Evolutionary conservation across 2,329 filamentous ascomycete genomes (phyloP).

Genomic region (Dichotomopilus funicola): DNA sequence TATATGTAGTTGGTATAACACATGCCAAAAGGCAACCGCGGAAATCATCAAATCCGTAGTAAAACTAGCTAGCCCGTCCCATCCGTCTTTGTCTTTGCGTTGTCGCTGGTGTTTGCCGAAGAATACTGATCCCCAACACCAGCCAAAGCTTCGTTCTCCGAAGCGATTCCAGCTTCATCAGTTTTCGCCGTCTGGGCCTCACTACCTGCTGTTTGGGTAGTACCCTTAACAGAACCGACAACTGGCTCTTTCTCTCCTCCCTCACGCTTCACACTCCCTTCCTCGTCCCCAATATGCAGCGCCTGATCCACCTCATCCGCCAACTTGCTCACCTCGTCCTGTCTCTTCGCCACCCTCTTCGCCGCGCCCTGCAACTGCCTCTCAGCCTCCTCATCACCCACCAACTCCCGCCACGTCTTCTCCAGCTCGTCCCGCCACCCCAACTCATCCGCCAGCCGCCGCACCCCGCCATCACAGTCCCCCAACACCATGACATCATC

Average conservation of each 20-base stretch:
- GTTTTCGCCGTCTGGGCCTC: too few species aligned
- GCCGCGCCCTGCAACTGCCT: conserved; percentile 36
- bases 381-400: conserved; percentile 53
- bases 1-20: too few species aligned
- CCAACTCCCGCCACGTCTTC: conserved; percentile 60
- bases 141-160: too few species aligned
- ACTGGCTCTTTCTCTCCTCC: background rate
- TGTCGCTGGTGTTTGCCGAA: too few species aligned
- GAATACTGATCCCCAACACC: too few species aligned
- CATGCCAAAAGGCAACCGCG: too few species aligned
- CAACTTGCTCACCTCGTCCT: conserved; percentile 38
- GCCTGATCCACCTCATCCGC: conserved; percentile 28
- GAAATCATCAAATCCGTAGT: too few species aligned
- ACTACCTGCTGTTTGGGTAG: too few species aligned
- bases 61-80: too few species aligned
- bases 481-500: conserved; percentile 84
- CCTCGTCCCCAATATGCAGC: conserved; percentile 19
- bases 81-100: too few species aligned
- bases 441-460: conserved; percentile 68
- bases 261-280: background rate
- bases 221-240: too few species aligned
- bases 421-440: conserved; percentile 87
- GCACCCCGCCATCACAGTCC: conserved; percentile 76
- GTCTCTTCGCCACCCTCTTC: conserved; percentile 31
- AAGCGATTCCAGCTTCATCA: too few species aligned